A percentile compares a stretch with the other conserved stretches of the same genome.
These are phyloP conservation scores for Lolium perenne DNA, from an alignment of 176 grass and related monocot species.

Conservation along the genomic window DNA sequence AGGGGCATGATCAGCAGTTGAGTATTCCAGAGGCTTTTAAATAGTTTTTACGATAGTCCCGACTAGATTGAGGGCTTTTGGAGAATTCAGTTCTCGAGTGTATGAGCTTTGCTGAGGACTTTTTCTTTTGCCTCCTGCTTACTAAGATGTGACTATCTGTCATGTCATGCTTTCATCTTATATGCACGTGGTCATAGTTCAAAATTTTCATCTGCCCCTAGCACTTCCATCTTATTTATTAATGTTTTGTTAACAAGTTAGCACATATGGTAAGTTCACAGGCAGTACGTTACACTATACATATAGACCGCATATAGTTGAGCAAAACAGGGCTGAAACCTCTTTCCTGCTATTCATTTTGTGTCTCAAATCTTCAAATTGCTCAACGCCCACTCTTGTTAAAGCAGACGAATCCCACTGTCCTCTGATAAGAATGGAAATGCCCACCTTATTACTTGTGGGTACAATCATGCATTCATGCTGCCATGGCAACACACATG, in stretches of 20 bases:
- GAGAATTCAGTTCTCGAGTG: background rate
- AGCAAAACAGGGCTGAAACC: background rate
- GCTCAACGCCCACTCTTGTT: background rate
- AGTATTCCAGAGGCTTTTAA: no score
- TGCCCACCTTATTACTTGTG: background rate
- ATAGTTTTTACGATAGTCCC: background rate
- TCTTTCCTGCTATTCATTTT: background rate
- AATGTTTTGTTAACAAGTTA: background rate
- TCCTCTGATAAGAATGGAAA: background rate
- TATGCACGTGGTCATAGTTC: background rate
- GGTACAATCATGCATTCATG: background rate
- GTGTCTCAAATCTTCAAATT: background rate
- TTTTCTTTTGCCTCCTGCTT: conserved; percentile 9
- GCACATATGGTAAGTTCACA: background rate
- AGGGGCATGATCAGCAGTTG: no score
- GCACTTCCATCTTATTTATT: background rate
- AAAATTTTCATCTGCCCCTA: background rate
- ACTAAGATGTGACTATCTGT: background rate
- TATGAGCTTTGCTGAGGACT: background rate
- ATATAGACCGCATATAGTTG: background rate
- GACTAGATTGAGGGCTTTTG: background rate
- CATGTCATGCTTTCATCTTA: conserved; percentile 9
- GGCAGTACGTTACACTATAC: background rate
- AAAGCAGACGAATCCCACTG: background rate
- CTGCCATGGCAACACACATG: background rate